phyloP scores from a whole-genome alignment of 495 filamentous ascomycete genomes.

The Podospora fimiseda region DNA sequence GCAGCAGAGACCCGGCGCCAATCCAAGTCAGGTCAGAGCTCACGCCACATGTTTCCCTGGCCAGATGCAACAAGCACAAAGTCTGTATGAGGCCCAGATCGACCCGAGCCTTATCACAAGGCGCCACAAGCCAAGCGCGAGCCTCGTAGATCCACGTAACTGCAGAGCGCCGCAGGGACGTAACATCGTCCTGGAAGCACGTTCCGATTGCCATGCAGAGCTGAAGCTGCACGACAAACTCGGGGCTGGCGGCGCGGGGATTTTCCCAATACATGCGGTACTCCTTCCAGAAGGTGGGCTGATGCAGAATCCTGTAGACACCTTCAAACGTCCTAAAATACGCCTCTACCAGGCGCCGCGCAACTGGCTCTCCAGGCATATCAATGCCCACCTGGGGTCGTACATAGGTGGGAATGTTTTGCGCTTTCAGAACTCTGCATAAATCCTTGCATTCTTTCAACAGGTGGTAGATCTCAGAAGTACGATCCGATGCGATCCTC shows the following conservation, averaged over 20 bases:
- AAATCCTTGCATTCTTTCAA: constrained; percentile 44
- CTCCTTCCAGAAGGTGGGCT: constrained; percentile 45
- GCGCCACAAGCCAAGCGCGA: constrained; percentile 54
- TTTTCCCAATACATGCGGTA: constrained; percentile 42
- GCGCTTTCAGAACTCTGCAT: constrained; percentile 40
- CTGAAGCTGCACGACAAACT: constrained; percentile 55
- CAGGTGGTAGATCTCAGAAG: constrained; percentile 26
- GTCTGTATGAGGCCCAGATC: constrained; percentile 52
- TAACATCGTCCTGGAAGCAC: constrained; percentile 47
- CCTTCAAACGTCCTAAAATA: constrained; percentile 48
- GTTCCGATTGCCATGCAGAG: constrained; percentile 58
- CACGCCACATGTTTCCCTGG: constrained; percentile 49
- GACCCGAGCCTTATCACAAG: constrained; percentile 47
- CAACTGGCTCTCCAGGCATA: constrained; percentile 33
- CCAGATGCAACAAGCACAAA: constrained; percentile 54
- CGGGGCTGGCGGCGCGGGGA: constrained; percentile 15
- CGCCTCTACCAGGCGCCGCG: constrained; percentile 43
- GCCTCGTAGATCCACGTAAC: constrained; percentile 59
- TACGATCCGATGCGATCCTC: constrained; percentile 30
- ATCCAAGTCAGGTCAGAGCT: constrained; percentile 55
- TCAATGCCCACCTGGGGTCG: constrained; percentile 25
- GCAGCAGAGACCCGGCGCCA: constrained; percentile 49
- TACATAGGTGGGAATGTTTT: constrained; percentile 24
- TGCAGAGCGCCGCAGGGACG: constrained; percentile 44
- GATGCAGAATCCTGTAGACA: constrained; percentile 48